Conservation (phyloP, 2,329 filamentous ascomycete species). For the Pestalotiopsis fici region DNA sequence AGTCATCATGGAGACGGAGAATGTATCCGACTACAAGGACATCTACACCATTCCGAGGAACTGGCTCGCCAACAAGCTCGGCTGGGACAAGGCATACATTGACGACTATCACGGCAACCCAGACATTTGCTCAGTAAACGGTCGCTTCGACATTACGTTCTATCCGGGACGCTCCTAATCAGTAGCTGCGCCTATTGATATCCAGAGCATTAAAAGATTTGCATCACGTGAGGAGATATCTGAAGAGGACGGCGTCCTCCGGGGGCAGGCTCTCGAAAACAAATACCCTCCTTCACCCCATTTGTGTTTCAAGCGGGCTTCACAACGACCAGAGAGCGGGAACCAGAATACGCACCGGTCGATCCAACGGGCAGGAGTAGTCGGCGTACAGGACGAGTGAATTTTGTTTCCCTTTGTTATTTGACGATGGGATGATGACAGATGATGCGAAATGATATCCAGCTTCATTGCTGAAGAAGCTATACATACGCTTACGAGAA, state of each 20-base stretch:
- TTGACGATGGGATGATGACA: neutral
- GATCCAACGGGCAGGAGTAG: neutral
- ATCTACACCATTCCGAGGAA: conserved; percentile 17
- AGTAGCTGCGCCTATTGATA: neutral
- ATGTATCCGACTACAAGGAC: conserved; percentile 16
- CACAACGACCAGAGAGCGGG: neutral
- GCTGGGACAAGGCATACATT: conserved; percentile 22
- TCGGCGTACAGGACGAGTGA: neutral
- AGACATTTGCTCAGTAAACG: conserved; percentile 20
- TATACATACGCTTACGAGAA: neutral
- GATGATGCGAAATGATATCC: neutral
- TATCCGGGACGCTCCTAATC: neutral
- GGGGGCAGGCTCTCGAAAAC: neutral
- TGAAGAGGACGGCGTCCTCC: neutral
- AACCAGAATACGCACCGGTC: neutral
- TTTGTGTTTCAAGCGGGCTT: neutral
- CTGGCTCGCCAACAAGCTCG: conserved; percentile 22
- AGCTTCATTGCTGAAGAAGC: neutral
- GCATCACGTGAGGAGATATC: neutral
- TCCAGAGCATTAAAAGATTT: no score
- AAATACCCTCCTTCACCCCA: neutral
- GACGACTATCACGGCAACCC: conserved; percentile 25
- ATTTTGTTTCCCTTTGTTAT: neutral
- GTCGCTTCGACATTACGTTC: conserved; percentile 5
- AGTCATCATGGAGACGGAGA: conserved; percentile 25